These are phyloP conservation scores for Rhododendron molle DNA, from an alignment of 148 eudicot genomes.

Conservation along the genomic window DNA sequence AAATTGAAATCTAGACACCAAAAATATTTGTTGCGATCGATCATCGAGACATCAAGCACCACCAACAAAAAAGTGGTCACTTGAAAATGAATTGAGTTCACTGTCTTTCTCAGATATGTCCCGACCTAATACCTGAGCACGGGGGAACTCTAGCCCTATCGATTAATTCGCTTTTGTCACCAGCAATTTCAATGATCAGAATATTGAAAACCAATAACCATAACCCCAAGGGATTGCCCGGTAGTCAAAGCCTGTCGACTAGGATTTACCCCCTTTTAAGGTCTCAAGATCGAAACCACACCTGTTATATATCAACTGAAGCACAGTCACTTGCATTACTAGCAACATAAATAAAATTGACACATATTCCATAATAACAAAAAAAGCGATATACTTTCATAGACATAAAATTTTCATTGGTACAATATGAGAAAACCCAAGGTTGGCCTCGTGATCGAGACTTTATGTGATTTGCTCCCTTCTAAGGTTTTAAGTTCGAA, in stretches of 20 bases:
- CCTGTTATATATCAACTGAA: neutral
- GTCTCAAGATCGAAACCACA: neutral
- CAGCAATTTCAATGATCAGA: neutral
- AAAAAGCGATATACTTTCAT: too few species aligned
- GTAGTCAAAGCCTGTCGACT: too few species aligned
- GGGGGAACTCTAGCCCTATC: neutral
- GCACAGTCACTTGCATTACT: too few species aligned
- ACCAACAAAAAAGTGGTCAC: neutral
- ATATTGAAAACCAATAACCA: too few species aligned
- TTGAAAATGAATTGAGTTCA: neutral
- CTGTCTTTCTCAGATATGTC: neutral
- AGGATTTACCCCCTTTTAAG: neutral
- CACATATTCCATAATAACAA: too few species aligned
- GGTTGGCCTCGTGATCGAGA: too few species aligned
- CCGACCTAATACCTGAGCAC: neutral
- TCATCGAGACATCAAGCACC: neutral
- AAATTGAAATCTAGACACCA: neutral
- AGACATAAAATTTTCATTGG: too few species aligned
- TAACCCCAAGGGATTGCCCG: too few species aligned
- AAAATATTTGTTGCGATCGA: neutral
- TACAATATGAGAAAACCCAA: too few species aligned
- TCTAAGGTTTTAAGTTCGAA: too few species aligned
- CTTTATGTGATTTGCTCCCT: too few species aligned
- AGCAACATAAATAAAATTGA: too few species aligned
- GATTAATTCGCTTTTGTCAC: neutral